Conservation (phyloP, 441 rosid genomes). For the Gossypium aridum region DNA sequence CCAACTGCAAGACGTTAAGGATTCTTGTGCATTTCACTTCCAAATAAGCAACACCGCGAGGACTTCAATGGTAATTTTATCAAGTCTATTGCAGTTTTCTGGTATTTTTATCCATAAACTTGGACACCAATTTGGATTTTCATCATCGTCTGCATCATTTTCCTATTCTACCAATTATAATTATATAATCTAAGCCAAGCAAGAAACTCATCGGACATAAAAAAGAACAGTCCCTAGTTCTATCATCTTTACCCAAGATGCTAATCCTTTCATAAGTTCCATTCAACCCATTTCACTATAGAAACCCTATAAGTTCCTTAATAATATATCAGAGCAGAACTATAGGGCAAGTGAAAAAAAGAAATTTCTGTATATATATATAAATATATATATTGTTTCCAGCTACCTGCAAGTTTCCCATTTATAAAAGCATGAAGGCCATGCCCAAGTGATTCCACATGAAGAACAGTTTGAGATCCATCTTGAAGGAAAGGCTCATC, state of each 20-base stretch:
- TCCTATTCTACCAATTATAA: no score
- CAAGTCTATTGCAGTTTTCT: neutral
- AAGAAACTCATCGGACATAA: no score
- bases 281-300: neutral
- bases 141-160: neutral
- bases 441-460: slow-evolving; percentile 84
- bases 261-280: neutral
- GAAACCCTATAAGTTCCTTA: neutral
- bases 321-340: neutral
- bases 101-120: neutral
- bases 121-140: neutral
- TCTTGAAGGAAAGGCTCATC: slow-evolving; percentile 53
- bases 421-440: slow-evolving; percentile 77
- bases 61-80: neutral
- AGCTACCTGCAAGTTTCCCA: slow-evolving; percentile 70
- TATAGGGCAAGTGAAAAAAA: neutral
- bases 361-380: neutral
- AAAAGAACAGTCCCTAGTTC: no score
- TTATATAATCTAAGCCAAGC: no score
- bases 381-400: neutral
- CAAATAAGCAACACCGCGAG: neutral
- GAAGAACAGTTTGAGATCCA: slow-evolving; percentile 72
- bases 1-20: neutral
- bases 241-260: no score
- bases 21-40: neutral